Conservation (phyloP, 2,329 filamentous ascomycete species). For the Magnaporthiopsis poae region DNA sequence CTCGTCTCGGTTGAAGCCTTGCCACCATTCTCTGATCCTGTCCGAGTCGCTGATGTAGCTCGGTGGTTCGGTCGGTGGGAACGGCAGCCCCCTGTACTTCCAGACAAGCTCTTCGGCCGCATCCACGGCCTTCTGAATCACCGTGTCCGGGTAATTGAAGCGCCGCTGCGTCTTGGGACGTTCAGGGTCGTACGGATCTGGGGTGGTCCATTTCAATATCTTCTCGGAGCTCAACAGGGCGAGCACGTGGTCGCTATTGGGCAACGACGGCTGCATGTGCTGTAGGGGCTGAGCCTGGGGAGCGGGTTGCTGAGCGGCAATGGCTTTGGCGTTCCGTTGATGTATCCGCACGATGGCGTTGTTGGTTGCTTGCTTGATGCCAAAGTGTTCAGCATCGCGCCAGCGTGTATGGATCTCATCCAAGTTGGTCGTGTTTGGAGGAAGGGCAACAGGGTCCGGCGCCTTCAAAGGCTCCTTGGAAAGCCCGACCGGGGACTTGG, state of each 20-base stretch:
- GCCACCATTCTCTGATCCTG: slow-evolving; percentile 42
- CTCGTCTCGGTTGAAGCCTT: slow-evolving; percentile 32
- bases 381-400: slow-evolving; percentile 27
- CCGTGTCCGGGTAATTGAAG: slow-evolving; percentile 32
- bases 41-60: slow-evolving; percentile 40
- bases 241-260: slow-evolving; percentile 32
- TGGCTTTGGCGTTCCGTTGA: not conserved
- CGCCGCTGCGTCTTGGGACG: slow-evolving; percentile 22
- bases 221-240: slow-evolving; percentile 34
- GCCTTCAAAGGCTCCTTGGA: not conserved
- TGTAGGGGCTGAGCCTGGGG: slow-evolving; percentile 4
- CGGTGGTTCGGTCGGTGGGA: slow-evolving; percentile 41
- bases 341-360: slow-evolving; percentile 5
- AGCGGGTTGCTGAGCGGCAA: not conserved
- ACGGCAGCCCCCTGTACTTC: slow-evolving; percentile 34
- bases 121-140: slow-evolving; percentile 32
- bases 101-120: slow-evolving; percentile 33
- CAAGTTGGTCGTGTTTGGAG: slow-evolving; percentile 29
- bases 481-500: slow-evolving; percentile 37
- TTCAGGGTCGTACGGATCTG: slow-evolving; percentile 28
- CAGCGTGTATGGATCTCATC: slow-evolving; percentile 41
- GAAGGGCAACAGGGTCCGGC: slow-evolving; percentile 21
- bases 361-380: slow-evolving; percentile 20
- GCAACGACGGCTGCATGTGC: slow-evolving; percentile 18
- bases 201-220: slow-evolving; percentile 33